Evolutionary conservation across 2,329 filamentous ascomycete genomes (phyloP), one percentile per base, ranked within the genome.

Genomic region (Diaporthe batatas): DNA sequence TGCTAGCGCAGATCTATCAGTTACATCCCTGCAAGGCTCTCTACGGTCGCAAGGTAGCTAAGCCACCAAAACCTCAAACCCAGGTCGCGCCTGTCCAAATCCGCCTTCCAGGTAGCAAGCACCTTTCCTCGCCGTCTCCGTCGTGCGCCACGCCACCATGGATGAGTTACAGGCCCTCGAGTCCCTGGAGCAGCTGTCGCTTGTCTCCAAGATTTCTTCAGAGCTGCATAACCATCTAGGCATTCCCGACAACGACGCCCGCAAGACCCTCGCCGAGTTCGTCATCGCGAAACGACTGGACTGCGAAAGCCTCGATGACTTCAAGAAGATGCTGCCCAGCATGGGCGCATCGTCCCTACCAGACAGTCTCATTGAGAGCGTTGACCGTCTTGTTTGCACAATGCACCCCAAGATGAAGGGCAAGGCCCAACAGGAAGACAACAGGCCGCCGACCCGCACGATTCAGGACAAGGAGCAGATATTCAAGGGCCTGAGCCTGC

Each of bases 191-290:
- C 88, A 97, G 74, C 89, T 99, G 70, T 98, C 95, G 78, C 91
- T 99, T 79, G 95, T 98, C 72, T 96, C 94, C 67, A 98, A 96
- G 82, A 94, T 99, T 78, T 95, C 95, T 18, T 96, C 93, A 23
- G 96, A 99, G 83, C 88, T 99, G 69, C 93, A 97, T 79, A 99
- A 99, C 80, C 94, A 99, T 83, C 84, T 98, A 73, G 94, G 95
- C 71, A 91, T 98, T 78, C 93, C 90, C 81, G 95, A 99, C 84
- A 51, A 73, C 32, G 68, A 74, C n/a, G 71, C 71, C 49, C 71
- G 73, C 16, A 98, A 97, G 83, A 98, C 94, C 6, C 91, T 99
- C 34, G 95, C 96, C 77, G 96, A 99, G 83, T 99, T 98, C 80
- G 91, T 99, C 79, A 98, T 99, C 80, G 93, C 93, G 75, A 93